Evolutionary conservation across 23 red algal species (phyloP), one percentile per base, ranked within the genome.

Genomic region (Gracilariopsis chorda): DNA sequence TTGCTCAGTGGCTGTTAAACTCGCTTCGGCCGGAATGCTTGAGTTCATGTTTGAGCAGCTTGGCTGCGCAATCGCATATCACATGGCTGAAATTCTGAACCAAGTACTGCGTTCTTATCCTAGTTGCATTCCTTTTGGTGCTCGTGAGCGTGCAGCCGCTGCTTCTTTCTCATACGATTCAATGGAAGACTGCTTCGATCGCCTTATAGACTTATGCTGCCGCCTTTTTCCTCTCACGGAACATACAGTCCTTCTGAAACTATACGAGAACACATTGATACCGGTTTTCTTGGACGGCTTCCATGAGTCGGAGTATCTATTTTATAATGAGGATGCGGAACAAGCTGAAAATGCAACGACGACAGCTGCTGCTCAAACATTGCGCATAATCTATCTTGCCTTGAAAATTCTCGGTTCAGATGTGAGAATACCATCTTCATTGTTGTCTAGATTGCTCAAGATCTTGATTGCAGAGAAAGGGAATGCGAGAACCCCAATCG

Each of bases 1-100:
- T 9, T 60, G 82, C 33, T 72, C 52, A 34, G 23, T 76, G 11
- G 81, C 84, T 69, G 82, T 87, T 14, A 78, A 89, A 46, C 70
- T 89, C 28, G 83, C 92, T 23, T 71, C 82, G 25, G 83, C 75
- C 7, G 28, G 77, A 49, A 87, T 88, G 70, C 76, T 94, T 67
- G 92, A 94, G 48, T 94, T 88, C 69, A 51, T 94, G 46, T 76
- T 60, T 65, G 92, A 94, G 69, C 92, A 94, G 48, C 72, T 94
- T 44, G 92, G 92, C 32, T 86, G 92, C 62, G 92, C 83, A 4
- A 80, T 94, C 21, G 72, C 82, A 11, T 36, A n/a, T 29, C 64
- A 94, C 51, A 88, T 94, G 71, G 44, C 68, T 20, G 58, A 41
- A 40, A 94, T 94, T 52, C 48, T 94, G 46, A 87, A 80, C 51